phyloP scores from a whole-genome alignment of 2,329 filamentous ascomycete genomes.

The Fusarium papillatum region DNA sequence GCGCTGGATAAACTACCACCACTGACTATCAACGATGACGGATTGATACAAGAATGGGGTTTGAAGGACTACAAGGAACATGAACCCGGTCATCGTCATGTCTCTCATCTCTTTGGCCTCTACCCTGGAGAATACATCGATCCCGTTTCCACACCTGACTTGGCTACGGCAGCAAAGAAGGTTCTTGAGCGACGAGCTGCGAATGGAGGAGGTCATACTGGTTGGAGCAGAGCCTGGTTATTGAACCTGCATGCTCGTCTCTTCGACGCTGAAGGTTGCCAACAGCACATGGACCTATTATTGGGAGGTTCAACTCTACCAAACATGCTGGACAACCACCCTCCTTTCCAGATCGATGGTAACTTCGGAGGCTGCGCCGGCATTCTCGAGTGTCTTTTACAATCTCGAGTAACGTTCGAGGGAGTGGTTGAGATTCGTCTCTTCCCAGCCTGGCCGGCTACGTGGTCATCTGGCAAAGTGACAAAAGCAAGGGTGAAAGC shows the following conservation, averaged over 20 bases:
- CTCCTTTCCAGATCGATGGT: conserved; percentile 47
- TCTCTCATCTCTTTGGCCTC: conserved; percentile 64
- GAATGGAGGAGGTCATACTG: conserved; percentile 60
- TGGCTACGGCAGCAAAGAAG: conserved; percentile 45
- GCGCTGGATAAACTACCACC: conserved; percentile 17
- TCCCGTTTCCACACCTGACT: conserved; percentile 27
- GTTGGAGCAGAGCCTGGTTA: conserved; percentile 65
- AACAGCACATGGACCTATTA: conserved; percentile 32
- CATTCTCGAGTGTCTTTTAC: conserved; percentile 38
- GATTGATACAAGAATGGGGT: conserved; percentile 56
- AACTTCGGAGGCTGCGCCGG: conserved; percentile 45
- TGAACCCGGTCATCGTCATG: conserved; percentile 64
- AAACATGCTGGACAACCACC: conserved; percentile 38
- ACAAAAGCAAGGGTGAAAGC: conserved; percentile 9
- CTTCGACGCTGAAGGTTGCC: conserved; percentile 23
- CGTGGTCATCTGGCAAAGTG: conserved; percentile 24
- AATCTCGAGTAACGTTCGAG: conserved; percentile 20
- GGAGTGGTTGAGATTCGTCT: conserved; percentile 24
- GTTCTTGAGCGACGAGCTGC: conserved; percentile 46
- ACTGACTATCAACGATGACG: conserved; percentile 25
- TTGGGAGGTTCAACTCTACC: conserved; percentile 29
- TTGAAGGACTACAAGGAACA: conserved; percentile 51
- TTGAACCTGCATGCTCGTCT: conserved; percentile 63
- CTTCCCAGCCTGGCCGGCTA: conserved; percentile 30
- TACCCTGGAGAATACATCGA: conserved; percentile 54